Conservation (phyloP, 2,329 filamentous ascomycete species). For the Fusarium chaquense region DNA sequence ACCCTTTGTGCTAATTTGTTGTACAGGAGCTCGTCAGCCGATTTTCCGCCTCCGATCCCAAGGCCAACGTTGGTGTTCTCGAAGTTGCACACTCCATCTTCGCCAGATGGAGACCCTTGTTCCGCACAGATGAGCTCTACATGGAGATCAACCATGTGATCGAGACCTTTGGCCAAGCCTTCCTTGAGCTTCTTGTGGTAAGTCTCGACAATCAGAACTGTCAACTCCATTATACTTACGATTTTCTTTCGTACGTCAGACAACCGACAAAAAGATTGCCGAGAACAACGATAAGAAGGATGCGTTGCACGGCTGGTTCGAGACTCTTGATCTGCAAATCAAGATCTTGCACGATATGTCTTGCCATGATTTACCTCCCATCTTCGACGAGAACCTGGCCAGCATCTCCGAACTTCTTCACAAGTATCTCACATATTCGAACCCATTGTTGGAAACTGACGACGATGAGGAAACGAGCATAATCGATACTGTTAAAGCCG, state of each 20-base stretch:
- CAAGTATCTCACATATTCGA: conserved; percentile 93
- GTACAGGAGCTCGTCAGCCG: conserved; percentile 85
- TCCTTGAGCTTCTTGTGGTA: conserved; percentile 82
- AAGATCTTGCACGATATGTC: conserved; percentile 97
- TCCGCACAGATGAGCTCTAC: conserved; percentile 91
- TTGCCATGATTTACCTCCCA: conserved; percentile 94
- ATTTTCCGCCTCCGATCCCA: conserved; percentile 82
- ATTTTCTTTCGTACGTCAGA: conserved; percentile 53
- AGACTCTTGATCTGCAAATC: conserved; percentile 86
- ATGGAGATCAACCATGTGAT: conserved; percentile 97
- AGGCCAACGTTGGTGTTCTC: conserved; percentile 91
- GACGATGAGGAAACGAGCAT: conserved; percentile 91
- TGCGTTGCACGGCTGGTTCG: conserved; percentile 80
- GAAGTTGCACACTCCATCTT: conserved; percentile 99
- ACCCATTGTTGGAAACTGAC: conserved; percentile 82
- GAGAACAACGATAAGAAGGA: conserved; percentile 81
- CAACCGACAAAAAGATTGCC: conserved; percentile 78
- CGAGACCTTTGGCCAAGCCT: conserved; percentile 83
- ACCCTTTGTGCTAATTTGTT: conserved; percentile 14
- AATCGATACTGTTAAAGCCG: conserved; percentile 88
- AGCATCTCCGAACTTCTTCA: conserved; percentile 83
- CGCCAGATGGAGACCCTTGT: conserved; percentile 92
- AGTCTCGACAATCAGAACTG: conserved; percentile 39
- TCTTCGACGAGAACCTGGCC: conserved; percentile 89
- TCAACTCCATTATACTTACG: conserved; percentile 29